Evolutionary conservation across 345 rosid genomes (phyloP).

Genomic region (Gossypioides kirkii): DNA sequence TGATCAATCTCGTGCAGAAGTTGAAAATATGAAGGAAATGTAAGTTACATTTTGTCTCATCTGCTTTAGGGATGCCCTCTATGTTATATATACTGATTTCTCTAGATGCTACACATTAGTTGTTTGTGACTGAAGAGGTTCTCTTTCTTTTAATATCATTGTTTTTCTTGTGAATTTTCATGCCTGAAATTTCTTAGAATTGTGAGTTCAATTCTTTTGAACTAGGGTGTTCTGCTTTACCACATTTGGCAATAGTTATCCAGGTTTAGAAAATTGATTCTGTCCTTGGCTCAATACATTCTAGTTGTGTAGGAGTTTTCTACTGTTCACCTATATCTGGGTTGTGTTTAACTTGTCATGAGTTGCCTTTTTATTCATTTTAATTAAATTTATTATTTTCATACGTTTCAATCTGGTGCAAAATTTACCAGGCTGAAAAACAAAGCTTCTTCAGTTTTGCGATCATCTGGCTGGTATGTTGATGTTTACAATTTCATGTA

Average conservation of each 20-base stretch:
- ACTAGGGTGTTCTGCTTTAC: not conserved
- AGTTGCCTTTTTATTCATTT: not conserved
- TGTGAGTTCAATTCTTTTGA: not conserved
- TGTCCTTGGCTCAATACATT: not conserved
- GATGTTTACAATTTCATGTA: constrained; percentile 56
- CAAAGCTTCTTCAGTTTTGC: constrained; percentile 53
- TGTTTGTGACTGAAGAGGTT: constrained; percentile 11
- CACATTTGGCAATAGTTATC: not conserved
- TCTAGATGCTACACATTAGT: not conserved
- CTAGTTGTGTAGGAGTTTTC: not conserved
- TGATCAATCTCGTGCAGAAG: constrained; percentile 45
- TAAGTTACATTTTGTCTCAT: constrained; percentile 34
- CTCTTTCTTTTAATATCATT: not conserved
- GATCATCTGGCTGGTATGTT: constrained; percentile 66
- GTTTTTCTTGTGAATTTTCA: not conserved
- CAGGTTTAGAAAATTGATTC: not conserved
- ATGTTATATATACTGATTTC: constrained; percentile 14
- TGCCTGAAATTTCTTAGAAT: not conserved
- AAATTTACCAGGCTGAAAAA: constrained; percentile 50
- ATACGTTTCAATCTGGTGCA: not conserved
- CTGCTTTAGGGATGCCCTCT: constrained; percentile 6
- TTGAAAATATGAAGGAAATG: constrained; percentile 68
- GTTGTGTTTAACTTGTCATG: not conserved
- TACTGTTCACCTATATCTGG: not conserved
- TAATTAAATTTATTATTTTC: not conserved